Percentiles rank a stretch among this genome's conserved stretches.
Conservation (phyloP, 805 yeast genomes). For the Schwanniomyces occidentalis region DNA sequence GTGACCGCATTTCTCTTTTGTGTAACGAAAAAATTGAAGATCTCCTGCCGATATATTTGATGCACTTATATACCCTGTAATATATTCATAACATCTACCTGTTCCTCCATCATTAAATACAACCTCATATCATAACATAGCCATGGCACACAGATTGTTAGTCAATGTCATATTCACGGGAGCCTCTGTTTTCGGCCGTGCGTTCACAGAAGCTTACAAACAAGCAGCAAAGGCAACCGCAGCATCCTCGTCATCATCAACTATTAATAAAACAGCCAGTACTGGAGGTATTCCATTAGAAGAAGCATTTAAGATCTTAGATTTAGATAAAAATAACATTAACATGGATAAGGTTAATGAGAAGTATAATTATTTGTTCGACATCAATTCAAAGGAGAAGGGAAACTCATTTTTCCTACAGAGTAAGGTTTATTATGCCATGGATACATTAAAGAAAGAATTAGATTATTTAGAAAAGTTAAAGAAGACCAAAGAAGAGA, state of each 20-base stretch:
- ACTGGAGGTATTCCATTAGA: constrained; percentile 79
- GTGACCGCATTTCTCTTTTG: too few relatives aligned
- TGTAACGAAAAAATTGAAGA: too few relatives aligned
- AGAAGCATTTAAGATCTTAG: constrained; percentile 90
- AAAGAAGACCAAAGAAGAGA: constrained; percentile 26
- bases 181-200: constrained; percentile 92
- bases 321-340: constrained; percentile 62
- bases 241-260: constrained; percentile 61
- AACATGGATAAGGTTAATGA: constrained; percentile 59
- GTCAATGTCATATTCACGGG: constrained; percentile 92
- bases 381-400: constrained; percentile 87
- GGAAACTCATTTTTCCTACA: constrained; percentile 96
- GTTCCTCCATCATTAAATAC: neutral
- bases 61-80: constrained; percentile 1
- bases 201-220: constrained; percentile 94
- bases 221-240: constrained; percentile 96
- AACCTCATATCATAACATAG: neutral
- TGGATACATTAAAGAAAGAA: constrained; percentile 86
- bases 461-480: constrained; percentile 55
- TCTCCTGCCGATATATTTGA: too few relatives aligned
- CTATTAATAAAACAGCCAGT: constrained; percentile 49
- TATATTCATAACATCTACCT: constrained; percentile 2
- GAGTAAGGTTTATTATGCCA: constrained; percentile 90
- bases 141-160: constrained; percentile 85
- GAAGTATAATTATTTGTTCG: constrained; percentile 80